These are phyloP conservation scores for Dalbergia cochinchinensis DNA, from an alignment of 306 rosid genomes.

Conservation along the genomic window DNA sequence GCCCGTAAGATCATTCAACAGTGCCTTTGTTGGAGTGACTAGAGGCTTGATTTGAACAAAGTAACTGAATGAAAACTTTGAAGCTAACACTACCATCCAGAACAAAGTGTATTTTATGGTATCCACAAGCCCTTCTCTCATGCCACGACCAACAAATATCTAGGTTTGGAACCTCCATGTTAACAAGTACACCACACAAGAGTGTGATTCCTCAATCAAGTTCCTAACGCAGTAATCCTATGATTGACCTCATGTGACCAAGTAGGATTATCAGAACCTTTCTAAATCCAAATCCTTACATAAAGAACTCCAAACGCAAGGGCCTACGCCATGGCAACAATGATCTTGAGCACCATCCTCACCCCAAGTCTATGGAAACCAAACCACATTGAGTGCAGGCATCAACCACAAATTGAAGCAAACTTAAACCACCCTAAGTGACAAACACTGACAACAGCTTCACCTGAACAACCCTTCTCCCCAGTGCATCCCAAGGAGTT, in stretches of 20 bases:
- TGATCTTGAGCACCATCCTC: constrained; percentile 79
- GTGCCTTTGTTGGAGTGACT: constrained; percentile 72
- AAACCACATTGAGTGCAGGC: constrained; percentile 94
- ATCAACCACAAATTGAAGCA: constrained; percentile 87
- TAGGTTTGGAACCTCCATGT: constrained; percentile 95
- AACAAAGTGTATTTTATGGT: constrained; percentile 75
- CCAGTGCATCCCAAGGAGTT: constrained; percentile 70
- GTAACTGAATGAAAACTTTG: constrained; percentile 88
- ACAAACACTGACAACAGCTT: constrained; percentile 78
- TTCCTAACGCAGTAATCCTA: constrained; percentile 70
- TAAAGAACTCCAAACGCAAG: constrained; percentile 77
- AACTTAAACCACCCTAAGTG: constrained; percentile 79
- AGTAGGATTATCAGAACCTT: constrained; percentile 51
- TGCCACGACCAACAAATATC: constrained; percentile 85
- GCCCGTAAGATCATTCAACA: constrained; percentile 53
- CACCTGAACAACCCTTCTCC: constrained; percentile 67
- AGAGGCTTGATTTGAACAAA: constrained; percentile 92
- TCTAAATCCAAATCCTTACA: constrained; percentile 78
- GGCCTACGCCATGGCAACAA: constrained; percentile 77
- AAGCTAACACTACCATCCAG: constrained; percentile 75
- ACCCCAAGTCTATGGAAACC: constrained; percentile 86
- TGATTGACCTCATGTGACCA: constrained; percentile 78
- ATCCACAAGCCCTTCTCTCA: constrained; percentile 81
- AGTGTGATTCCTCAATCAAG: constrained; percentile 68
- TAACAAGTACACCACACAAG: constrained; percentile 63